phyloP scores from a whole-genome alignment of 2,329 filamentous ascomycete genomes.

The Grosmannia clavigera region DNA sequence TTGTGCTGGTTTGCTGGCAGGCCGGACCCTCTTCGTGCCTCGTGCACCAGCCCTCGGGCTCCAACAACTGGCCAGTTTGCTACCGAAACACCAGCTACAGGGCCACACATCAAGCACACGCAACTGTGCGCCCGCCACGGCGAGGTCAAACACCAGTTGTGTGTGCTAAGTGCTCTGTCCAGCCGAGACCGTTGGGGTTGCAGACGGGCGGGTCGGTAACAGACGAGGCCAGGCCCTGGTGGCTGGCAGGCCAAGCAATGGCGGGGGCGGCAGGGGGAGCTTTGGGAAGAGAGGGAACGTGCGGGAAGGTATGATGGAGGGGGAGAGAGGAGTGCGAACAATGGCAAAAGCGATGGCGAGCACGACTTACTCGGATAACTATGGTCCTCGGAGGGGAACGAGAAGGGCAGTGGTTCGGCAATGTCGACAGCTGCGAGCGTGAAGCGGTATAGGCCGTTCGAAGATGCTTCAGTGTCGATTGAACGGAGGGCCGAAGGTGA shows the following conservation, averaged over 20 bases:
- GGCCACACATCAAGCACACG: not conserved
- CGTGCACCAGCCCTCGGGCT: not conserved
- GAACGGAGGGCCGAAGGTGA: not conserved
- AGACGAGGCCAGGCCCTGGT: not conserved
- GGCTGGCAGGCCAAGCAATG: not conserved
- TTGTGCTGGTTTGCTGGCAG: conserved; percentile 1
- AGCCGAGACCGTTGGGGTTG: not conserved
- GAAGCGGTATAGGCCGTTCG: not conserved
- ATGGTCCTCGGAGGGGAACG: not conserved
- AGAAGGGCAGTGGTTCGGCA: not conserved
- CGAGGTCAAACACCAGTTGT: not conserved
- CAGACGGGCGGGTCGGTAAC: not conserved
- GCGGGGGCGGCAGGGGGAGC: not conserved
- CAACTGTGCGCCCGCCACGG: not conserved
- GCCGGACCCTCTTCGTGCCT: not conserved
- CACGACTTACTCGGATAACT: not conserved
- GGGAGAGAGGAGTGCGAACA: not conserved
- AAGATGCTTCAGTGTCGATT: not conserved
- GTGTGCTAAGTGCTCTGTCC: not conserved
- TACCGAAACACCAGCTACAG: not conserved
- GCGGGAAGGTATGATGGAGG: not conserved
- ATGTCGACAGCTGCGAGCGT: not conserved
- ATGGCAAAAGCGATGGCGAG: not conserved
- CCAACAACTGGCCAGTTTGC: not conserved
- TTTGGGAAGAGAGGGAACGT: not conserved